Evolutionary conservation across 2,329 filamentous ascomycete species (phyloP).

Genomic region (Neurospora sp.): DNA sequence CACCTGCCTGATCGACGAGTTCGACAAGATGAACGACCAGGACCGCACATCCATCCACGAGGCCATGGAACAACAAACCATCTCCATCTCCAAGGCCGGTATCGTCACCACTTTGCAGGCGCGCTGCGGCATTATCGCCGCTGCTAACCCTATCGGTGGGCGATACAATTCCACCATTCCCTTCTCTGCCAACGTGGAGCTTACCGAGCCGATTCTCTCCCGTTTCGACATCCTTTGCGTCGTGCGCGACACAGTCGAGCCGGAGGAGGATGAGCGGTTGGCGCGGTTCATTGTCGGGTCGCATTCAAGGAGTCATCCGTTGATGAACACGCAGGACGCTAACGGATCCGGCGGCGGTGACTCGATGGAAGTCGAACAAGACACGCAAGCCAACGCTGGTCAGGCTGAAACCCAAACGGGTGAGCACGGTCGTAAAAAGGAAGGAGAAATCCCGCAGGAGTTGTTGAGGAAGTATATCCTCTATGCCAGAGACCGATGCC

Average conservation of each 20-base stretch:
- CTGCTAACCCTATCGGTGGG: slow-evolving; percentile 91
- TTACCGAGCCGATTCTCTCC: slow-evolving; percentile 93
- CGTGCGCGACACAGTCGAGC: slow-evolving; percentile 90
- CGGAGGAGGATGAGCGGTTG: slow-evolving; percentile 81
- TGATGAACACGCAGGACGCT: slow-evolving; percentile 34
- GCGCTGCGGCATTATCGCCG: slow-evolving; percentile 90
- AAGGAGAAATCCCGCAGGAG: slow-evolving; percentile 78
- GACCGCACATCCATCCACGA: slow-evolving; percentile 98
- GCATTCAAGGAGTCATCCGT: slow-evolving; percentile 75
- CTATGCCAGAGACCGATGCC: slow-evolving; percentile 81
- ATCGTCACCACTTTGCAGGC: slow-evolving; percentile 97
- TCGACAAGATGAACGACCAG: slow-evolving; percentile 99
- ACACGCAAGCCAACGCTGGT: slow-evolving; percentile 23
- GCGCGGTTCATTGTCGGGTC: slow-evolving; percentile 92
- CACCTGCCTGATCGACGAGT: slow-evolving; percentile 94
- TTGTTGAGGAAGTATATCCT: slow-evolving; percentile 93
- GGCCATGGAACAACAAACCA: slow-evolving; percentile 99
- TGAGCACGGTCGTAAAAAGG: slow-evolving; percentile 20
- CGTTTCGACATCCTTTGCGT: slow-evolving; percentile 98
- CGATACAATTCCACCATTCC: slow-evolving; percentile 95
- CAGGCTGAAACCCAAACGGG: slow-evolving; percentile 13
- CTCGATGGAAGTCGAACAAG: slow-evolving; percentile 54
- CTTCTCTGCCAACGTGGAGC: slow-evolving; percentile 90
- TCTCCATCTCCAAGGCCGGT: slow-evolving; percentile 96
- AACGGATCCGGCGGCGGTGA: slow-evolving; percentile 24